Evolutionary conservation across 2,329 filamentous ascomycete genomes (phyloP), one percentile per base, ranked within the genome.

Genomic region (Clathrospora elynae): DNA sequence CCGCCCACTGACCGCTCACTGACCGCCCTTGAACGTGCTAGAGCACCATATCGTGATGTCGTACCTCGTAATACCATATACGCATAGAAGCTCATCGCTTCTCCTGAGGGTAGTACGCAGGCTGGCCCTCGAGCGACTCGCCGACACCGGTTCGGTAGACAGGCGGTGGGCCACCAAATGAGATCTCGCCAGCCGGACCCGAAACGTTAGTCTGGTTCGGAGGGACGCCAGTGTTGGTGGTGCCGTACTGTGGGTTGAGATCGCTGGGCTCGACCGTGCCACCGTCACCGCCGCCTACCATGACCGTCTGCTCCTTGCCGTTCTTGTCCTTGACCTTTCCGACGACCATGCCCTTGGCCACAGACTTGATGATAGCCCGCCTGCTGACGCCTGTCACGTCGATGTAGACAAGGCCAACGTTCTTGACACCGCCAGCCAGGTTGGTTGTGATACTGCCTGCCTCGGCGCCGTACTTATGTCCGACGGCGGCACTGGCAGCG

Each of bases 341-440:
- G 4, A 95, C 84, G 0, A 95, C 85, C 93, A 99, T 97, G 26
- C 93, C 70, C 75, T 95, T 96, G 13, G 91, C 93, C 1, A 97
- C 93, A 28, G 87, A 89, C 77, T 96, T 99, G 66, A 99, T 81
- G 29, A 99, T 83, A 0, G 93, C 93, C 49, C 85, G 83, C 28
- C 93, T 80, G 41, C 88, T 95, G 1, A 99, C 93, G 23, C 93
- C 93, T 0, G 91, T 87, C 1, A 95, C 92, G 60, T 99, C 93
- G 48, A 99, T 96, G 67, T 99, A 99, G 20, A 99, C 93, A 18
- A 99, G 78, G 5, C 91, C 93, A 6, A 97, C 93, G 55, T 97
- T 99, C 78, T 93, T 96, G 61, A 96, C 85, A 16, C 91, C 92
- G 4, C 89, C 86, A 1, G 90, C 88, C 13, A 99, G 71, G 38